Evolutionary conservation across 345 rosid species (phyloP).

Genomic region (Hibiscus syriacus): DNA sequence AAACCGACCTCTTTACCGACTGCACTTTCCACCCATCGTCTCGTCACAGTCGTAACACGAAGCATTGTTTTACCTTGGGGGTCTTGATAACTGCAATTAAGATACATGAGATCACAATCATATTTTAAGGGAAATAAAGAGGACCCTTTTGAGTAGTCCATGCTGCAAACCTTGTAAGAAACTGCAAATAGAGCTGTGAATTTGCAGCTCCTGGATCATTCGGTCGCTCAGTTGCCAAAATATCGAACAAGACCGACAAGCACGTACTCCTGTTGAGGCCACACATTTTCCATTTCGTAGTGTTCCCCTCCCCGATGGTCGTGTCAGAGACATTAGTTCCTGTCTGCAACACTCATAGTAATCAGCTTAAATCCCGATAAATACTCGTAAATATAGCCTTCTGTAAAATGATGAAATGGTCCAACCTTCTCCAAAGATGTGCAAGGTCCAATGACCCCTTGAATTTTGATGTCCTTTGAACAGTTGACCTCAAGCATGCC

Average conservation of each 20-base stretch:
- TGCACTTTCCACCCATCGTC: constrained; percentile 87
- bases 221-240: constrained; percentile 71
- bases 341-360: constrained; percentile 61
- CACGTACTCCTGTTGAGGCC: constrained; percentile 95
- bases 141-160: not conserved
- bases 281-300: constrained; percentile 90
- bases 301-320: constrained; percentile 85
- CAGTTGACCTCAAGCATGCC: constrained; percentile 83
- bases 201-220: constrained; percentile 60
- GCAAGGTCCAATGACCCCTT: constrained; percentile 93
- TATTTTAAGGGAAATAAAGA: not conserved
- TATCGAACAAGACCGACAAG: constrained; percentile 89
- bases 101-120: constrained; percentile 12
- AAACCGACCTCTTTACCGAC: constrained; percentile 78
- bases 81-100: constrained; percentile 13
- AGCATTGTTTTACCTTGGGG: constrained; percentile 56
- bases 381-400: constrained; percentile 12
- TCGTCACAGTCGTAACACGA: constrained; percentile 75
- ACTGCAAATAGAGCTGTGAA: constrained; percentile 82
- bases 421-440: constrained; percentile 90
- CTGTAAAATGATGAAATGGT: constrained; percentile 8
- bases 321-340: constrained; percentile 87
- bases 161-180: constrained; percentile 65
- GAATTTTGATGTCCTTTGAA: constrained; percentile 91
- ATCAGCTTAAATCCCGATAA: too few relatives aligned